Conservation (phyloP, 2,329 filamentous ascomycete genomes). For the Teratosphaeria zuluensis region DNA sequence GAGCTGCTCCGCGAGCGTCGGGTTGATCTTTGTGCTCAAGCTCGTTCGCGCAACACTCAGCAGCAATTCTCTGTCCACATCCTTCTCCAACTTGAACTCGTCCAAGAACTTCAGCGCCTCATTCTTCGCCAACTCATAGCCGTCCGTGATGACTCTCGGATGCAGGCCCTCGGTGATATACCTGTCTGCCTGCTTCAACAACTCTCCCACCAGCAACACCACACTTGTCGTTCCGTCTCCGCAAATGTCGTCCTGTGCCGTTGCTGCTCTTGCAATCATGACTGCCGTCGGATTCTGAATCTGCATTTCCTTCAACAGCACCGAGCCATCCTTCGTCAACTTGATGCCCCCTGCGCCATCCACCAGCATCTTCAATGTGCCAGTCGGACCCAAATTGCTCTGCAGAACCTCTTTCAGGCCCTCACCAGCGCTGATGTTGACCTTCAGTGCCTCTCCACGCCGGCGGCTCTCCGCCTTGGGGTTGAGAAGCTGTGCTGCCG, state of each 20-base stretch:
- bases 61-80: conserved; percentile 88
- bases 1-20: conserved; percentile 76
- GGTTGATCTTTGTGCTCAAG: conserved; percentile 89
- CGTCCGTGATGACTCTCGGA: conserved; percentile 91
- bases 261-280: conserved; percentile 72
- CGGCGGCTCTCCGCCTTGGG: conserved; percentile 97
- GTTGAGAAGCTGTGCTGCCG: conserved; percentile 94
- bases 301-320: conserved; percentile 68
- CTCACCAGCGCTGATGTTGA: conserved; percentile 89
- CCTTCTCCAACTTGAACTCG: conserved; percentile 76
- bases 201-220: conserved; percentile 87
- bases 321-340: conserved; percentile 96
- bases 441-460: conserved; percentile 68
- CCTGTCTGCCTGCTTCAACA: conserved; percentile 93
- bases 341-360: conserved; percentile 71
- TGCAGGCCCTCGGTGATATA: conserved; percentile 96
- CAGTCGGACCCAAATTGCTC: conserved; percentile 87
- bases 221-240: conserved; percentile 97
- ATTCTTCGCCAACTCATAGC: conserved; percentile 91
- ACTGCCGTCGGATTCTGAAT: conserved; percentile 97
- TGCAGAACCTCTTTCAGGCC: conserved; percentile 65
- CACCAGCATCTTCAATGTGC: conserved; percentile 88
- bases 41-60: conserved; percentile 90
- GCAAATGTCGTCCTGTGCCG: conserved; percentile 95
- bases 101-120: conserved; percentile 94